Evolutionary conservation across 83 land plant genomes (phyloP).

Genomic region (Picea mariana): DNA sequence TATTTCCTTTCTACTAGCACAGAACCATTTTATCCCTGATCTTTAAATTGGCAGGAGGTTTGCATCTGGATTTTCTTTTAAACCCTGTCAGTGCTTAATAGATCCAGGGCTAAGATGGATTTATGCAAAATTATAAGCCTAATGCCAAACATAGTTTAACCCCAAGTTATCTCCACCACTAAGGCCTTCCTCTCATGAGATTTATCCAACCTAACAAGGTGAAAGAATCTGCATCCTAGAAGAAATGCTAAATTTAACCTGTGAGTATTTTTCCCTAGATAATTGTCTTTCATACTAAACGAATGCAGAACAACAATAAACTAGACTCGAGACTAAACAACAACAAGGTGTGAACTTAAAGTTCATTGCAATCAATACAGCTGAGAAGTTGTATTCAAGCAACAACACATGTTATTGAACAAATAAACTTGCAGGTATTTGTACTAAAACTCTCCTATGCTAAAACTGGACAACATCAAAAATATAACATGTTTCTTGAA

Average conservation of each 20-base stretch:
- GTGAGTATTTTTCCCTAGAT: too few species aligned
- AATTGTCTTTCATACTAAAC: not conserved
- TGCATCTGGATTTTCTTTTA: too few species aligned
- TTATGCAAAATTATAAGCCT: too few species aligned
- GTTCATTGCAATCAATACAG: not conserved
- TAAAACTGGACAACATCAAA: not conserved
- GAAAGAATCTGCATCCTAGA: not conserved
- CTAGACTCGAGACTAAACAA: not conserved
- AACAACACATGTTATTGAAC: not conserved
- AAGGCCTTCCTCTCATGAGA: not conserved
- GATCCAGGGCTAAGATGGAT: too few species aligned
- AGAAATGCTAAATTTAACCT: not conserved
- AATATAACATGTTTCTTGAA: not conserved
- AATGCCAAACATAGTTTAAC: not conserved
- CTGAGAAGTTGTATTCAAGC: constrained; percentile 10
- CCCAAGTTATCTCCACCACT: not conserved
- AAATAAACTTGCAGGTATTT: not conserved
- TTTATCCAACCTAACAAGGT: not conserved
- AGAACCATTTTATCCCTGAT: too few species aligned
- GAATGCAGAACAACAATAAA: not conserved
- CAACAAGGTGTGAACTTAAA: not conserved
- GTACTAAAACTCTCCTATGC: not conserved
- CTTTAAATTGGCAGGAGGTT: too few species aligned
- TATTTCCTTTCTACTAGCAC: too few species aligned
- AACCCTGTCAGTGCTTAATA: too few species aligned